Conservation (phyloP, 2,329 filamentous ascomycete genomes). For the Periconia sp. region DNA sequence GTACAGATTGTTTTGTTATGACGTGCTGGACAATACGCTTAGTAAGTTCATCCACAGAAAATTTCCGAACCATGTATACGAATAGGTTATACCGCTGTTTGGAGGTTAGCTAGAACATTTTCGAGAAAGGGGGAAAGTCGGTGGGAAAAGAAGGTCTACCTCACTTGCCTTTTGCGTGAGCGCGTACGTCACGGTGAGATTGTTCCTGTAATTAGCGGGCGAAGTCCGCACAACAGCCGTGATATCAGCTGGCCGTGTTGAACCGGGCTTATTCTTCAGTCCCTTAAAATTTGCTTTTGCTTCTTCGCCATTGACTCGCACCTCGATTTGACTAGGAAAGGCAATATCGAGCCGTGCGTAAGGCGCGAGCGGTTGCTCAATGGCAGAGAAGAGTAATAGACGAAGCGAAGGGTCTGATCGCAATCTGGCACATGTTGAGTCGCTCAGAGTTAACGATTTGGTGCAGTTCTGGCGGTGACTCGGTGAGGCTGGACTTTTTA, state of each 20-base stretch:
- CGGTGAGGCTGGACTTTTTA: constrained; percentile 55
- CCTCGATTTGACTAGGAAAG: constrained; percentile 90
- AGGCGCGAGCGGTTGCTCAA: constrained; percentile 50
- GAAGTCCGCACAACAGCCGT: constrained; percentile 73
- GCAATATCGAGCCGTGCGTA: constrained; percentile 64
- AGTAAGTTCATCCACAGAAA: constrained; percentile 72
- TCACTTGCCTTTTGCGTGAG: constrained; percentile 77
- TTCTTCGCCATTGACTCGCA: constrained; percentile 86
- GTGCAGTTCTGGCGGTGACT: constrained; percentile 60
- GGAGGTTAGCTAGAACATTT: constrained; percentile 19
- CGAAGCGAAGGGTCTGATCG: constrained; percentile 63
- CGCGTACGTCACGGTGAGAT: constrained; percentile 85
- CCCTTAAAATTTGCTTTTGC: constrained; percentile 92
- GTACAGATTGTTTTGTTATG: constrained; percentile 78
- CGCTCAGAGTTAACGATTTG: constrained; percentile 61
- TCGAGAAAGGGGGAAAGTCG: background rate
- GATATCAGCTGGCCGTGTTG: constrained; percentile 90
- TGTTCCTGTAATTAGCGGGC: constrained; percentile 70
- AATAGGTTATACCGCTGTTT: constrained; percentile 55
- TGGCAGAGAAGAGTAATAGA: constrained; percentile 82
- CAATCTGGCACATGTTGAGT: constrained; percentile 58
- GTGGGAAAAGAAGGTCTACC: constrained; percentile 26
- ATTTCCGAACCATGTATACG: constrained; percentile 73
- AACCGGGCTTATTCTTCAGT: constrained; percentile 93
- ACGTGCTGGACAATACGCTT: constrained; percentile 65